Evolutionary conservation across 75 land plant species (phyloP).

Genomic region (Selaginella tamariscina): DNA sequence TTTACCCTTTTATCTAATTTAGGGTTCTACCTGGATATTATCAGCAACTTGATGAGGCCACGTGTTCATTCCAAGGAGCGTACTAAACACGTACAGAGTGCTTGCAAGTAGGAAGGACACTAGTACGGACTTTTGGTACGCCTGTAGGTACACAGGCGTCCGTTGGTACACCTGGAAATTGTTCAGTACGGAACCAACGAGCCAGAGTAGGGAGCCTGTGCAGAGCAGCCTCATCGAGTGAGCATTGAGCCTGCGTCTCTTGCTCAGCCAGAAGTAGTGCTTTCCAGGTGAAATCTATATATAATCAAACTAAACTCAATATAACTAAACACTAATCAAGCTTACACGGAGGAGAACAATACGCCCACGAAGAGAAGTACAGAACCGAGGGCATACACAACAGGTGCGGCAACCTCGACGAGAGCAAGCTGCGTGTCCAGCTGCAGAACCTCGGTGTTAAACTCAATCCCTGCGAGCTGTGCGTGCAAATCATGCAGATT

Average conservation of each 20-base stretch:
- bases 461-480: slow-evolving; percentile 57
- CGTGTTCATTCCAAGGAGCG: slow-evolving; percentile 25
- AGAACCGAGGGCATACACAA: slow-evolving; percentile 34
- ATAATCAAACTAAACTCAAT: too few relatives aligned
- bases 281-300: too few relatives aligned
- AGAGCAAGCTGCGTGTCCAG: slow-evolving; percentile 42
- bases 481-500: slow-evolving; percentile 67
- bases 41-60: slow-evolving; percentile 14
- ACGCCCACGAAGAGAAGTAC: slow-evolving; percentile 37
- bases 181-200: slow-evolving; percentile 61
- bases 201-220: slow-evolving; percentile 63
- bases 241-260: slow-evolving; percentile 21
- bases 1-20: too few relatives aligned
- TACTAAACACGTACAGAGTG: too few relatives aligned
- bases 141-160: slow-evolving; percentile 44
- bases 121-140: slow-evolving; percentile 47
- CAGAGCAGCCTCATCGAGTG: slow-evolving; percentile 41
- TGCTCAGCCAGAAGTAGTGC: not conserved
- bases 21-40: slow-evolving; percentile 9
- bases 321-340: too few relatives aligned
- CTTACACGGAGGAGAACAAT: slow-evolving; percentile 15
- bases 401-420: slow-evolving; percentile 55
- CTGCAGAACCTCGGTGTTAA: slow-evolving; percentile 27
- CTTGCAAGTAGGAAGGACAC: slow-evolving; percentile 57
- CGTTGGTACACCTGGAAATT: slow-evolving; percentile 72